Conservation (phyloP, 441 rosid genomes). For the Euphorbia corollata region DNA sequence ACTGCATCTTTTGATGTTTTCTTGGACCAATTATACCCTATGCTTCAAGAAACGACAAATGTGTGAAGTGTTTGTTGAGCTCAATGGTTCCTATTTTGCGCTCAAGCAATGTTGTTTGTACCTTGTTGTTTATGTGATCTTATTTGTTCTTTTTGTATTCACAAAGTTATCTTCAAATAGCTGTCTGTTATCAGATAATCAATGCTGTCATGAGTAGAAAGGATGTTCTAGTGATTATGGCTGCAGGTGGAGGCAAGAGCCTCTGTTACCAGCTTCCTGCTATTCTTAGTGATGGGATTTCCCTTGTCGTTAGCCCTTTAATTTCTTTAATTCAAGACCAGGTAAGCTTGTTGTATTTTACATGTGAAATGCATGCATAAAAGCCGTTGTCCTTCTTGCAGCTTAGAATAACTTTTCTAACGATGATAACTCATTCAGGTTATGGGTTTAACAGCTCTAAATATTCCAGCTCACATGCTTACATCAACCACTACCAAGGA, state of each 20-base stretch:
- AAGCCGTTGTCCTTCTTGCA: neutral
- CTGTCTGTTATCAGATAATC: slow-evolving; percentile 44
- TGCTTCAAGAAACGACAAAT: too few relatives aligned
- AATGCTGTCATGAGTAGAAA: slow-evolving; percentile 79
- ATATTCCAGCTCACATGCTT: slow-evolving; percentile 81
- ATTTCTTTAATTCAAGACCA: slow-evolving; percentile 74
- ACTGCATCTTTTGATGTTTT: too few relatives aligned
- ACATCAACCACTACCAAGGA: slow-evolving; percentile 85
- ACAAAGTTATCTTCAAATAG: slow-evolving; percentile 3
- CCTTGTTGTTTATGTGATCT: slow-evolving; percentile 1
- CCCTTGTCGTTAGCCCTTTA: slow-evolving; percentile 28
- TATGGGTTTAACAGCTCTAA: slow-evolving; percentile 84
- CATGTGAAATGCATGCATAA: neutral
- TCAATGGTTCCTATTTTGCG: neutral
- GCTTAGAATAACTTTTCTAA: slow-evolving; percentile 7
- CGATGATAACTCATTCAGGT: slow-evolving; percentile 40
- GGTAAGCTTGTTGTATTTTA: slow-evolving; percentile 34
- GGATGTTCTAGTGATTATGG: slow-evolving; percentile 93
- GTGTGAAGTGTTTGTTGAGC: neutral
- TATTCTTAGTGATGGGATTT: slow-evolving; percentile 60
- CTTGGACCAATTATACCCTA: too few relatives aligned
- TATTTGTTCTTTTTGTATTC: neutral
- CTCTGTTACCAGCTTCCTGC: slow-evolving; percentile 97
- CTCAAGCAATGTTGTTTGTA: neutral
- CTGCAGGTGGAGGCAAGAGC: slow-evolving; percentile 99